Base-by-base conservation (phyloP, 495 filamentous ascomycete species). In the Aspergillus olivimuriae region DNA sequence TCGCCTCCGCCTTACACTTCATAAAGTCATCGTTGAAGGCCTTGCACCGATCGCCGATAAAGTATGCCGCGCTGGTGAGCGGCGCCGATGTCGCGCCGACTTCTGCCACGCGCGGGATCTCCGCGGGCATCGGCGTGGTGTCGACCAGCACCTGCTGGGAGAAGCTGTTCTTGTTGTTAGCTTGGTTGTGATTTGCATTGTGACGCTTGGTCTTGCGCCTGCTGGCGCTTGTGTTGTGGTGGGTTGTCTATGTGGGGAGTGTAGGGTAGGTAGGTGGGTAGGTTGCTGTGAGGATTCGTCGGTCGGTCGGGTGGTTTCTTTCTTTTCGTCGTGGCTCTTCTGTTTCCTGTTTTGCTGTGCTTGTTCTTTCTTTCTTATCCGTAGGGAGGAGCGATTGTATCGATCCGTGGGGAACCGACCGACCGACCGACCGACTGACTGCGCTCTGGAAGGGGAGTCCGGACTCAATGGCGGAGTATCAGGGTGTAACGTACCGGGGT, bases 11-110 rank as follows among this genome's bases (percentile, higher is more conserved):
- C 82, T 97, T 99, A 81, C 92, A 99, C 69, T 92, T 81, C 89
- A 99, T 97, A 68, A 81, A 99, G 69, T 99, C 92, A 72, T 99
- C 92, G 68, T 96, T 98, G 73, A 88, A 99, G 36, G 85, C 74
- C 58, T 78, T 82, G 80, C 92, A 99, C 55, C 90, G 81, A 47
- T 88, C 89, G 36, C 92, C 92, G 63, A 99, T 99, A 61, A 96
- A 97, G 76, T 82, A 99, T n/a, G 88, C 79, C 14, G 92, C 94
- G 48, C 86, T 91, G 24, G 89, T 68, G 18, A 99, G 75, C 30
- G 92, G 94, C 14, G 91, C 94, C 33, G 89, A 95, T 47, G 82
- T 92, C 37, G 87, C 76, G 41, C 92, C 92, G 53, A 97, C 77
- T 65, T 99, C 92, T 50, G 86, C 73, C 51, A 99, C 92, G 51